Evolutionary conservation across 75 land plant genomes (phyloP).

Genomic region (Larix kaempferi): DNA sequence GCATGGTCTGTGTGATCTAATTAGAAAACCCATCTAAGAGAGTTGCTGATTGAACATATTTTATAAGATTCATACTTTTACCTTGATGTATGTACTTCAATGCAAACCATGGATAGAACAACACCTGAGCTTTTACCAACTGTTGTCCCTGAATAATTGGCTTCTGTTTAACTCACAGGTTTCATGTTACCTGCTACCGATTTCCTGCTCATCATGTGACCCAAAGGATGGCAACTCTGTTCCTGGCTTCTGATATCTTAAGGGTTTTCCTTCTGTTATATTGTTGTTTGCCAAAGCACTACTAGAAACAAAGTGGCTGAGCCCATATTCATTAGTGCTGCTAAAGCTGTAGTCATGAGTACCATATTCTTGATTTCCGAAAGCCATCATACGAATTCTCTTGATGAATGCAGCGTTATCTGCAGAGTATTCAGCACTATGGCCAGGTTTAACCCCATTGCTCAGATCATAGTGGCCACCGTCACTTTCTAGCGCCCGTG

Average conservation of each 20-base stretch:
- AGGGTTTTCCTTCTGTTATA: not conserved
- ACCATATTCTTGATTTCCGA: constrained; percentile 21
- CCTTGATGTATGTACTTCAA: not conserved
- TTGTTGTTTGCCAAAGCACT: not conserved
- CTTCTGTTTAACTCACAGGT: not conserved
- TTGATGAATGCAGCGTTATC: constrained; percentile 52
- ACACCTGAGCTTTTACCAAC: not conserved
- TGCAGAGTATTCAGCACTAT: constrained; percentile 50
- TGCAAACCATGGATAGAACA: not conserved
- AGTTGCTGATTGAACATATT: not conserved
- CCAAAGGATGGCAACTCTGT: not conserved
- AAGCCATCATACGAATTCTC: constrained; percentile 59
- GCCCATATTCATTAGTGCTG: not conserved
- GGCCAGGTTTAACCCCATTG: constrained; percentile 78
- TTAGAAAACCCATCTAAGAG: not conserved
- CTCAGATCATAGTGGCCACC: constrained; percentile 36
- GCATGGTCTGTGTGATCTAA: not conserved
- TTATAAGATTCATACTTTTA: not conserved
- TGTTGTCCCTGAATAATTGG: not conserved
- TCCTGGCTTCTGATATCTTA: not conserved
- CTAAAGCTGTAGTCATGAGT: not conserved
- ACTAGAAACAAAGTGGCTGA: not conserved
- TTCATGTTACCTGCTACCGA: not conserved
- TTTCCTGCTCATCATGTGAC: constrained; percentile 2
- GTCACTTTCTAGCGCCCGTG: constrained; percentile 67